Evolutionary conservation across 2,329 filamentous ascomycete species (phyloP), one percentile per base, ranked within the genome.

Genomic region (Penicillium sp.): DNA sequence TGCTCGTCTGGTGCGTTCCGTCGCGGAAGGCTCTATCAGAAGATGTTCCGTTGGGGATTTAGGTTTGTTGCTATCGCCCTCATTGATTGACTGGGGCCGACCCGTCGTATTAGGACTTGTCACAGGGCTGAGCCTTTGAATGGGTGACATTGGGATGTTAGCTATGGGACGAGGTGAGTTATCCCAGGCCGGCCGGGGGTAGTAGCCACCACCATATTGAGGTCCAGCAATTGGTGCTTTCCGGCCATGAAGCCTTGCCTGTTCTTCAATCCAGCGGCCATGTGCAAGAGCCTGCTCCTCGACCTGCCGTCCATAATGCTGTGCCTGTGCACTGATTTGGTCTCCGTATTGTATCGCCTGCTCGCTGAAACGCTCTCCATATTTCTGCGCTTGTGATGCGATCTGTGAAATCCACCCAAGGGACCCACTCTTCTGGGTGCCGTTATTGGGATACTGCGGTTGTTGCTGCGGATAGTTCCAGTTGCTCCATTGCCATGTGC

Each of bases 231-330:
- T 40, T 45, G 49, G 38, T 41, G 61, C 44, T 50, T 72, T 74
- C 13, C 67, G 65, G 7, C 67, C 65, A 29, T 66, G 56, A 4
- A 70, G 58, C 9, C 70, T 64, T 8, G 72, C 72, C 43, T 76
- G 73, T 47, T 75, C 66, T 61, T 77, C 73, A 9, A 76, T 60
- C 67, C 73, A 75, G 11, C 70, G 67, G 34, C 70, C 72, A 60
- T 71, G 72, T 4, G 71, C 68, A 53, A 73, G 59, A 7, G 74
- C 75, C 34, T 72, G 72, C 41, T 75, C 70, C 63, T 78, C 75
- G 1, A 76, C 70, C 56, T 72, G 68, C 33, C 70, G 63, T 31
- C 74, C 69, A 58, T 74, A 75, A 49, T 72, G 61, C 50, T 72
- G 67, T 6, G 73, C 72, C 23, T 73, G 70, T 6, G 68, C 65